phyloP scores from a whole-genome alignment of 257 asterid genomes.

The Anisodus acutangulus region DNA sequence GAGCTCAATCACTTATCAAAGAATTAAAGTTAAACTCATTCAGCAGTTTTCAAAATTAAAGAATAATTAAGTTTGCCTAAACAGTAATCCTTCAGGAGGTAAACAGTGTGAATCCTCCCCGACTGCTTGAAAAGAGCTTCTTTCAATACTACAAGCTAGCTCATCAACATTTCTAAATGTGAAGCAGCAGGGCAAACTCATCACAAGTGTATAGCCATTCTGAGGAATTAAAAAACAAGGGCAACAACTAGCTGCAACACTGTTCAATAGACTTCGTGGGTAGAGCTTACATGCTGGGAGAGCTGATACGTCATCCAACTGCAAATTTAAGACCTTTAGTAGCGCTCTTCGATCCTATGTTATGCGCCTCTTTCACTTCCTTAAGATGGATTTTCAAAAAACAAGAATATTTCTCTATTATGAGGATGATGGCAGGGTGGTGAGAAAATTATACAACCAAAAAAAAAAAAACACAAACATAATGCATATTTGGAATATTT shows the following conservation, averaged over 20 bases:
- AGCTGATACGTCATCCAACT: neutral
- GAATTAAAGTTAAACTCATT: neutral
- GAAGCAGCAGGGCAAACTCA: neutral
- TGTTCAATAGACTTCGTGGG: neutral
- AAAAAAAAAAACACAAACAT: neutral
- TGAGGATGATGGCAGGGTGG: neutral
- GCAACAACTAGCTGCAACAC: conserved; percentile 15
- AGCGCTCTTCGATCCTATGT: neutral
- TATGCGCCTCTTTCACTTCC: neutral
- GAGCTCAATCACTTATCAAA: neutral
- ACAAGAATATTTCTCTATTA: conserved; percentile 2
- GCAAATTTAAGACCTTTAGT: neutral
- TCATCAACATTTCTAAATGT: conserved; percentile 11
- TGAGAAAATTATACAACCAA: conserved; percentile 9
- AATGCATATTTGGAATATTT: neutral
- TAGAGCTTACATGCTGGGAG: conserved; percentile 13
- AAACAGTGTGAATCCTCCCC: neutral
- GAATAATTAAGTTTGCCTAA: neutral
- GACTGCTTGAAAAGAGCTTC: neutral
- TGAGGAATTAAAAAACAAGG: neutral
- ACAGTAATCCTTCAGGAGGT: neutral
- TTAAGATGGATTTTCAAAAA: neutral
- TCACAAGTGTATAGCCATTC: conserved; percentile 14
- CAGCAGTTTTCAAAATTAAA: neutral
- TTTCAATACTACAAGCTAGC: neutral